Evolutionary conservation across 164 flowering plant species (phyloP), one percentile per base, ranked within the genome.

Genomic region (Tinospora cordifolia): DNA sequence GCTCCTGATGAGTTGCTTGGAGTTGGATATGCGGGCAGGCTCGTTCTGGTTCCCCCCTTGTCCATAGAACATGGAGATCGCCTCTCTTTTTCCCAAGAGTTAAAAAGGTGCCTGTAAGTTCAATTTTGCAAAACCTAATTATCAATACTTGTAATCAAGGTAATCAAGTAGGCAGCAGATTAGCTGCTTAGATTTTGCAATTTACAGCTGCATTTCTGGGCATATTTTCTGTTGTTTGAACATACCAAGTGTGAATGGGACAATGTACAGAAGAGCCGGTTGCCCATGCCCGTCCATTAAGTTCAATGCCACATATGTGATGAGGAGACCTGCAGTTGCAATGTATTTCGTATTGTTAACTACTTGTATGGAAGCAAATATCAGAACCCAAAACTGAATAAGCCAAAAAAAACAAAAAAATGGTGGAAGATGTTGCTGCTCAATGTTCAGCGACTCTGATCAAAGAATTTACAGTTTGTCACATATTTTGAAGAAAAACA

Each of bases 241-340:
- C 62, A 71, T 86, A 90, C 98, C 96, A 0, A 92, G 86, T 5
- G 91, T 89, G 76, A 88, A 90, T 1, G 98, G 98, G 60, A 90
- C 98, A 27, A 92, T 89, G 84, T 90, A 92, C 13, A 92, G 93
- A 69, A 92, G 79, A 39, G 98, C 98, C 0, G 98, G 98, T 78
- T 92, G 98, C 63, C 98, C 98, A 54, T 90, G 93, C 6, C 98
- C 98, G 69, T 92, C 98, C 98, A 92, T 92, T 83, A 92, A 80
- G 82, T 88, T 90, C 62, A 93, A 67, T 21, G 98, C 97, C 46
- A 93, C 88, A 21, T 93, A 92, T 0, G 98, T 90, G 19, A 88
- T 79, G 24, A 90, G 85, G 80, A 90, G 97, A 77, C 97, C 95
- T 90, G 88, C 74, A 64, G 40, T 67, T 70, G 14, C 41, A 41